Conservation (phyloP, 352 stramenopile species). For the Phytophthora sojae region DNA sequence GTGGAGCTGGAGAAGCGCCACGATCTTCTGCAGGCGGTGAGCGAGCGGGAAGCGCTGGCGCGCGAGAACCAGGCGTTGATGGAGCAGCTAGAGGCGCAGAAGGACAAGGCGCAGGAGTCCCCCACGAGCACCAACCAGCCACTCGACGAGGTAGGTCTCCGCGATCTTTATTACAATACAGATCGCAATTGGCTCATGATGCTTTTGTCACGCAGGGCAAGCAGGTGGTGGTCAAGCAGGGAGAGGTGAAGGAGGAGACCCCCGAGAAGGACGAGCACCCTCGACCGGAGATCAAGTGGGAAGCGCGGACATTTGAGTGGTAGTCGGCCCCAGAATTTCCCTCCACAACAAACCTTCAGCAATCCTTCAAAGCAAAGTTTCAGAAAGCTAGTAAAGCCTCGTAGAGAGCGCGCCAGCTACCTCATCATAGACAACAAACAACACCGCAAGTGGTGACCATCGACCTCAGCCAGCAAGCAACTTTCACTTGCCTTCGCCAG, state of each 20-base stretch:
- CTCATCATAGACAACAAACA: conserved; percentile 19
- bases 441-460: conserved; percentile 14
- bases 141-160: conserved; percentile 24
- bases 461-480: conserved; percentile 1
- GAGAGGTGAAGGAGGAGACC: conserved; percentile 10
- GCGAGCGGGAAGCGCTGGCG: conserved; percentile 28
- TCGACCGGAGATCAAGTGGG: conserved; percentile 28
- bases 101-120: conserved; percentile 16
- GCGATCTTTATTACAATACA: conserved; percentile 2
- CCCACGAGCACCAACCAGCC: conserved; percentile 4
- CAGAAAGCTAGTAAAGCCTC: conserved; percentile 16
- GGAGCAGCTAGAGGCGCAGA: conserved; percentile 33
- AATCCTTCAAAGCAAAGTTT: conserved; percentile 21
- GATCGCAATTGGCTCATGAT: no score
- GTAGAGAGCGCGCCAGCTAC: neutral
- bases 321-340: neutral
- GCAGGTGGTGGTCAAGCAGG: conserved; percentile 7
- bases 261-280: conserved; percentile 8
- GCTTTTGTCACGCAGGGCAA: conserved; percentile 17
- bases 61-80: conserved; percentile 34
- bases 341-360: neutral
- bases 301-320: conserved; percentile 41
- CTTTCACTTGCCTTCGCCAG: neutral
- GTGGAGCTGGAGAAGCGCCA: conserved; percentile 42
- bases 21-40: conserved; percentile 36